Conservation (phyloP, 352 stramenopile genomes). For the Elongisporangium prolatum region DNA sequence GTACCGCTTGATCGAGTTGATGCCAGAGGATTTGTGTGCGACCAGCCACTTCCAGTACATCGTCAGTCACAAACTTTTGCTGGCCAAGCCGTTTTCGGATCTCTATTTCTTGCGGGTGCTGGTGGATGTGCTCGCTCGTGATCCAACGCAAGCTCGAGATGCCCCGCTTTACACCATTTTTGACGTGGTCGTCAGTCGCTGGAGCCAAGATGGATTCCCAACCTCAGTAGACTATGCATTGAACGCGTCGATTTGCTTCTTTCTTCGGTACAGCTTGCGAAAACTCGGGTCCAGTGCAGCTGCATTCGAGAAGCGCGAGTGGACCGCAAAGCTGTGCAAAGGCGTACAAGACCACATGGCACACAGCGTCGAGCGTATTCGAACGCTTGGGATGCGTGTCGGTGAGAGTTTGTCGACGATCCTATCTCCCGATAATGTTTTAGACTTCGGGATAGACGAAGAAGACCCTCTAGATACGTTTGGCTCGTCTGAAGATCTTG, state of each 20-base stretch:
- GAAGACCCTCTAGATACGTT: slow-evolving; percentile 37
- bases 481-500: slow-evolving; percentile 19
- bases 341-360: slow-evolving; percentile 72
- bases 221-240: slow-evolving; percentile 41
- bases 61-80: slow-evolving; percentile 55
- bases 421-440: slow-evolving; percentile 49
- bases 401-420: slow-evolving; percentile 59
- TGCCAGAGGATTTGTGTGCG: slow-evolving; percentile 24
- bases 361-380: slow-evolving; percentile 53
- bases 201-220: slow-evolving; percentile 54
- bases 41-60: slow-evolving; percentile 66
- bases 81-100: slow-evolving; percentile 40
- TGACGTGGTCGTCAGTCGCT: slow-evolving; percentile 48
- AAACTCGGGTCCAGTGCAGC: slow-evolving; percentile 14
- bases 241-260: slow-evolving; percentile 57
- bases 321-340: slow-evolving; percentile 63
- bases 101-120: slow-evolving; percentile 47
- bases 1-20: slow-evolving; percentile 41
- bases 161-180: slow-evolving; percentile 39
- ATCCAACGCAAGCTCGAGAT: slow-evolving; percentile 2
- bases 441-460: slow-evolving; percentile 52
- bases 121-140: slow-evolving; percentile 26
- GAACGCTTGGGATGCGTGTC: slow-evolving; percentile 61
- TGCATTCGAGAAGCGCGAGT: slow-evolving; percentile 35
- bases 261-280: slow-evolving; percentile 53